Percentiles rank a stretch among this genome's conserved stretches.
Evolutionary conservation across 257 asterid genomes (phyloP).

Genomic region (Nyctanthes arbortristis): DNA sequence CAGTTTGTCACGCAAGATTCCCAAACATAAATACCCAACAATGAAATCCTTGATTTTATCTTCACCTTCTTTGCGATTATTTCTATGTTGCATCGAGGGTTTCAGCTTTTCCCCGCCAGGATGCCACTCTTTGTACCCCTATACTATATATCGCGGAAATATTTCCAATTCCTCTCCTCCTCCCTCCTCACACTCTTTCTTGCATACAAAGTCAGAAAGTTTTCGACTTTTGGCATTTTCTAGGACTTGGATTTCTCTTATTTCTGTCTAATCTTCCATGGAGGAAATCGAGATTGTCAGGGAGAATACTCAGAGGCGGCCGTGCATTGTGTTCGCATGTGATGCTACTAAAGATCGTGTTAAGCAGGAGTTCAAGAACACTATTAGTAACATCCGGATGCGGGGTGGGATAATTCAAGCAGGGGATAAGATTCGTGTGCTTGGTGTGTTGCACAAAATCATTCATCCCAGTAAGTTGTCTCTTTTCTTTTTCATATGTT

Average conservation of each 20-base stretch:
- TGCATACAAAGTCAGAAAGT: neutral
- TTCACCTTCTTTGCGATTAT: conserved; percentile 17
- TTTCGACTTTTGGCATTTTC: neutral
- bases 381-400: conserved; percentile 34
- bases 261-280: conserved; percentile 33
- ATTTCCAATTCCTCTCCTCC: neutral
- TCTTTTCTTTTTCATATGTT: too few species aligned
- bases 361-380: conserved; percentile 37
- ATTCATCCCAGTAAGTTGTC: conserved; percentile 63
- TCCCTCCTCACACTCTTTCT: neutral
- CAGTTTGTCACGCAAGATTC: conserved; percentile 7
- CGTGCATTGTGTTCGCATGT: conserved; percentile 51
- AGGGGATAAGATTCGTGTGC: conserved; percentile 58
- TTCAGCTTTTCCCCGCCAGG: conserved; percentile 22
- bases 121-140: neutral
- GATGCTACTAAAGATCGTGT: conserved; percentile 57
- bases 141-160: neutral
- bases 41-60: conserved; percentile 21
- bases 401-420: conserved; percentile 48
- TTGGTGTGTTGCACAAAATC: conserved; percentile 62
- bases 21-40: neutral
- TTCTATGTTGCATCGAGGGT: neutral
- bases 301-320: conserved; percentile 37
- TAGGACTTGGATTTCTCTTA: neutral
- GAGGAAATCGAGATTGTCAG: conserved; percentile 30